Base-by-base conservation (phyloP, 495 filamentous ascomycete species). In the Tuber aestivum region DNA sequence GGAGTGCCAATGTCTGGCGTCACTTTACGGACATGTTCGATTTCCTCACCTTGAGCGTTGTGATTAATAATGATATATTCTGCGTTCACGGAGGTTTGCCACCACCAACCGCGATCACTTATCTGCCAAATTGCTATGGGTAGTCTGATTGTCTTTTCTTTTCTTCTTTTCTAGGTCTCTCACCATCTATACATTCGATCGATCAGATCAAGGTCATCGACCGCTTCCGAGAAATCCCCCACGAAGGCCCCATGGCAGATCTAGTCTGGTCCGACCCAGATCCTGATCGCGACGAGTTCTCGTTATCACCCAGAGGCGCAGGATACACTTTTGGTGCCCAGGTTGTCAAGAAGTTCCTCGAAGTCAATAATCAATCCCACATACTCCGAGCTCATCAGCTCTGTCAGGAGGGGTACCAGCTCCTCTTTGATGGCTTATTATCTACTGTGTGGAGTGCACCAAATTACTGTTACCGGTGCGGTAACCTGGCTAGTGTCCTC, bases 1-100 rank as follows among this genome's bases (percentile, higher is more conserved):
- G 94, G 75, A 97, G 95, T 84, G 93, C 95, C 44, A 97, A 95
- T 78, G 96, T 99, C 16, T 99, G 95, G 95, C 96, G 98, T 83
- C 95, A 97, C 84, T 99, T 99, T 81, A 99, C 95, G 72, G 95
- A 99, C 85, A 97, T 99, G 95, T 99, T 99, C 85, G 95, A 99
- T 85, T 99, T 95, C 83, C 88, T 99, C 72, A 97, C 95, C 4
- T 86, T 99, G 69, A 95, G 92, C 78, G 96, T 98, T 50, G 95
- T 99, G 76, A 98, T 99, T 83, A 95, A 97, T 85, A 91, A 99
- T 84, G 92, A 97, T 84, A 98, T 99, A 79, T 98, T 99, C 84
- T 99, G 95, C 83, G 95, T 99, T 9, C 95, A 99, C 84, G 95
- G 95, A 79, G 94, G 88, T 88, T 80, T 45, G 85, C 70, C 61